Evolutionary conservation across 768 basidiomycete species (phyloP), one percentile per base, ranked within the genome.

Genomic region (Nidula microcarpa): DNA sequence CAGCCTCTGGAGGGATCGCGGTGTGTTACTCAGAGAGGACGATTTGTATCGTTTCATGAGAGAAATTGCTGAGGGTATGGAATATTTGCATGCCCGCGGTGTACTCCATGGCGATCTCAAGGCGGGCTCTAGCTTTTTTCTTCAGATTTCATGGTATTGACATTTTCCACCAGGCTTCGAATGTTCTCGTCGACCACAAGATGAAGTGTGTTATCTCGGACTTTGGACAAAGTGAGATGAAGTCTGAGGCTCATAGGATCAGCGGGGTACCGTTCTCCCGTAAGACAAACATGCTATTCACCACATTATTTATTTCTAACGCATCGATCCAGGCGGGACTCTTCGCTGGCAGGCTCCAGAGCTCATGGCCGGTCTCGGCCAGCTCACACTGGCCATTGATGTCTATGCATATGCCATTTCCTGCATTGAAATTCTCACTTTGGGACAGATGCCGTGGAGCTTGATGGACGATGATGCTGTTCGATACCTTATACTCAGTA

Each of bases 81-180:
- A 81, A 50, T 92, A 93, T 65, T 66, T 94, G 55, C 91, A 94
- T 65, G 61, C 65, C 5, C 68, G 78, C 54, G 84, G 79, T 3
- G 79, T 92, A 3, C 62, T 91, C 56, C 91, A 94, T 62, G 91
- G 90, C 1, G 88, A 92, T 67, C 73, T 94, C 48, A 93, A 91
- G 77, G 89, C 86, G 34, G 61, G 9, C 18, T 52, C 30, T n/a
- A 9, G 11, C 47, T 51, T 7, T n/a, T 34, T 49, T 33, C 13
- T 8, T 41, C 33, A 39, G 53, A 36, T 32, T 17, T 8, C 11
- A 11, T 53, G 6, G 41, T 46, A 33, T 16, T 49, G 3, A 43
- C 33, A 30, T 30, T 30, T 30, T 43, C 45, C 43, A 43, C 6
- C 45, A 80, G 87, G 87, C 81, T 2, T 76, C 85, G 2, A 94